phyloP scores from a whole-genome alignment of 2,329 filamentous ascomycete species.

The Beauveria pseudobassiana region DNA sequence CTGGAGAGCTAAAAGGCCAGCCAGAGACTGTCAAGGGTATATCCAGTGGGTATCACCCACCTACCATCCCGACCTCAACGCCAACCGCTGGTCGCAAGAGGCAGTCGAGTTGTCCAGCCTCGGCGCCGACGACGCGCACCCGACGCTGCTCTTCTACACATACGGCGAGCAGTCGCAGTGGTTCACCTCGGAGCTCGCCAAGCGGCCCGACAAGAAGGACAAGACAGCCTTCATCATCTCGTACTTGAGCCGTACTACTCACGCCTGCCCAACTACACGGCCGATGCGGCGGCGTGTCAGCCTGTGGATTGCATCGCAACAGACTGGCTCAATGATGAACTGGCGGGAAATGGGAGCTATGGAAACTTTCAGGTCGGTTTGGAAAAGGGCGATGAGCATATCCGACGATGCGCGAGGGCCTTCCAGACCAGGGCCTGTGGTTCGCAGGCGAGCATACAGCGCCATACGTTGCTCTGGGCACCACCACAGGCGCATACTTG shows the following conservation, averaged over 20 bases:
- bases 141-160: conserved; percentile 79
- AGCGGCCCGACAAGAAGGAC: conserved; percentile 34
- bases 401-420: conserved; percentile 56
- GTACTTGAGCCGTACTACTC: conserved; percentile 72
- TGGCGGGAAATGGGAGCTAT: conserved; percentile 78
- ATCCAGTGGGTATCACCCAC: conserved; percentile 66
- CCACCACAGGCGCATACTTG: conserved; percentile 87
- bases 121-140: conserved; percentile 51
- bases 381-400: conserved; percentile 61
- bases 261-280: conserved; percentile 59
- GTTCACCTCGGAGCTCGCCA: conserved; percentile 39
- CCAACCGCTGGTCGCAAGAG: conserved; percentile 64
- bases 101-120: conserved; percentile 69
- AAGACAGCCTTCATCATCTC: conserved; percentile 48
- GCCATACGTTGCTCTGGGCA: conserved; percentile 82
- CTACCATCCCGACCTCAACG: conserved; percentile 57
- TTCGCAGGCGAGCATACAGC: conserved; percentile 86
- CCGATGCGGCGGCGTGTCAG: conserved; percentile 45
- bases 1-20: conserved; percentile 47
- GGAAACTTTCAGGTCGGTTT: conserved; percentile 77
- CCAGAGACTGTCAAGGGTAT: conserved; percentile 51
- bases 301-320: conserved; percentile 62
- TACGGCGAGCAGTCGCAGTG: conserved; percentile 55
- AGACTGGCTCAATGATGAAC: conserved; percentile 68
- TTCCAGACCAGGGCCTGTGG: conserved; percentile 67